phyloP scores from a whole-genome alignment of 768 basidiomycete genomes.

The Suillus clintonianus region DNA sequence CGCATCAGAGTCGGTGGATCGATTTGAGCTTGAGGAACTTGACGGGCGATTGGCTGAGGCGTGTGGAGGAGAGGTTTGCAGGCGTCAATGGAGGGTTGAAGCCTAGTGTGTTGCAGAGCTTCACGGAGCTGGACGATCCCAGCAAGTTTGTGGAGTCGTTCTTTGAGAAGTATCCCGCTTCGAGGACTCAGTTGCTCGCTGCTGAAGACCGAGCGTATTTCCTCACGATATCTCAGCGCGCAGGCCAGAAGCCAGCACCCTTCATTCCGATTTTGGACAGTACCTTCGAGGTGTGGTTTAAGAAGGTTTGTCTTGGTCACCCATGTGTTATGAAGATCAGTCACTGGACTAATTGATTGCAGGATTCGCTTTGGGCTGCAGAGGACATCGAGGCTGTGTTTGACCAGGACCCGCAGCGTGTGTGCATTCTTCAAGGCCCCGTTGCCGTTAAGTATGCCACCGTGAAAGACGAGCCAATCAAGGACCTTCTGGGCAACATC shows the following conservation, averaged over 20 bases:
- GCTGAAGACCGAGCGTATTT: conserved; percentile 95
- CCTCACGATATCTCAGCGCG: conserved; percentile 92
- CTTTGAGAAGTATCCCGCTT: conserved; percentile 83
- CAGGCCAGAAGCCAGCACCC: conserved; percentile 97
- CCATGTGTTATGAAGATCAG: not conserved
- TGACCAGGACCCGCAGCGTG: conserved; percentile 97
- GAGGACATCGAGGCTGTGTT: conserved; percentile 99
- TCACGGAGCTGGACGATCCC: conserved; percentile 80
- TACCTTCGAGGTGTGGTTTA: conserved; percentile 98
- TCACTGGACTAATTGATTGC: conserved; percentile 14
- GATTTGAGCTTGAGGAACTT: conserved; percentile 90
- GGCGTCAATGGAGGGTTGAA: conserved; percentile 83
- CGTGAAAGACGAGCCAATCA: conserved; percentile 92
- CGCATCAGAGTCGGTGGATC: conserved; percentile 91
- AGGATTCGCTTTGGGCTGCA: conserved; percentile 97
- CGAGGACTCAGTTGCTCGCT: conserved; percentile 83
- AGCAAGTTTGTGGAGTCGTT: conserved; percentile 74
- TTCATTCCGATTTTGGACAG: conserved; percentile 96
- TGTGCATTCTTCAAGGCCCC: conserved; percentile 96
- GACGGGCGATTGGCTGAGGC: conserved; percentile 95
- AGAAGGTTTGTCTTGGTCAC: conserved; percentile 67
- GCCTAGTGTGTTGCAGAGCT: conserved; percentile 85
- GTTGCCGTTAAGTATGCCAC: conserved; percentile 88
- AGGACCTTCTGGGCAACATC: conserved; percentile 88
- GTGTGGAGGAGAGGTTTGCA: conserved; percentile 93